These are phyloP conservation scores for Salinomyces thailandicus DNA, from an alignment of 2,329 filamentous ascomycete species.

Conservation along the genomic window DNA sequence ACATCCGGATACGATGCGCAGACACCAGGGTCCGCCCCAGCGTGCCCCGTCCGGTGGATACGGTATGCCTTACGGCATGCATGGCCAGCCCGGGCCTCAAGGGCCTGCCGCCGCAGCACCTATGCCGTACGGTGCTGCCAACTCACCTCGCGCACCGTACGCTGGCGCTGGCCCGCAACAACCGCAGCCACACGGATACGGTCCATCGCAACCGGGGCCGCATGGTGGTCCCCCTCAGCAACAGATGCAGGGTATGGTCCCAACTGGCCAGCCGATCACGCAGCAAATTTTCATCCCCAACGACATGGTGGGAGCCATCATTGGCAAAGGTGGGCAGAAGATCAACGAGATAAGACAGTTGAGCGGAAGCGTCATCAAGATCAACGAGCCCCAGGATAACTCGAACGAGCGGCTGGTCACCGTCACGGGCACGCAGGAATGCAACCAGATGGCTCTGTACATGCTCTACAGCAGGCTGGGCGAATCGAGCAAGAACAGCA, in stretches of 20 bases:
- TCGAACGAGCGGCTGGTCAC: slow-evolving; percentile 97
- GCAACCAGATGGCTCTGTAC: slow-evolving; percentile 99
- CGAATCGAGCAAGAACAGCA: slow-evolving; percentile 42
- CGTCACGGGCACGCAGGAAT: slow-evolving; percentile 94
- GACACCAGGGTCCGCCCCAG: slow-evolving; percentile 63
- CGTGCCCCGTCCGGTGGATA: slow-evolving; percentile 50
- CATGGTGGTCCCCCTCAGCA: slow-evolving; percentile 63
- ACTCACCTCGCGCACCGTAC: slow-evolving; percentile 62
- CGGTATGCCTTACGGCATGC: slow-evolving; percentile 54
- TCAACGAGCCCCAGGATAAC: slow-evolving; percentile 98
- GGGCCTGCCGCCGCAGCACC: slow-evolving; percentile 43
- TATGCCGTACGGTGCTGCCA: slow-evolving; percentile 63
- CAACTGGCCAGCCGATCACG: slow-evolving; percentile 70
- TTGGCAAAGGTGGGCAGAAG: slow-evolving; percentile 95
- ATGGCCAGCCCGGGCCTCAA: slow-evolving; percentile 41
- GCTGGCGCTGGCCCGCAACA: slow-evolving; percentile 70
- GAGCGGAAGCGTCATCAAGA: slow-evolving; percentile 97
- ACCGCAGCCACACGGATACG: slow-evolving; percentile 49
- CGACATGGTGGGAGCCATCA: slow-evolving; percentile 98
- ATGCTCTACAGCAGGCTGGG: slow-evolving; percentile 98
- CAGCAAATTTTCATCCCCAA: slow-evolving; percentile 99
- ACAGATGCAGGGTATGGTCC: slow-evolving; percentile 59
- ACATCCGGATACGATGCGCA: slow-evolving; percentile 74
- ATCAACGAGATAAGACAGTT: slow-evolving; percentile 98
- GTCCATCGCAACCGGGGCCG: slow-evolving; percentile 43